Evolutionary conservation across 2,329 filamentous ascomycete genomes (phyloP).

Genomic region (Colletotrichum sp.): DNA sequence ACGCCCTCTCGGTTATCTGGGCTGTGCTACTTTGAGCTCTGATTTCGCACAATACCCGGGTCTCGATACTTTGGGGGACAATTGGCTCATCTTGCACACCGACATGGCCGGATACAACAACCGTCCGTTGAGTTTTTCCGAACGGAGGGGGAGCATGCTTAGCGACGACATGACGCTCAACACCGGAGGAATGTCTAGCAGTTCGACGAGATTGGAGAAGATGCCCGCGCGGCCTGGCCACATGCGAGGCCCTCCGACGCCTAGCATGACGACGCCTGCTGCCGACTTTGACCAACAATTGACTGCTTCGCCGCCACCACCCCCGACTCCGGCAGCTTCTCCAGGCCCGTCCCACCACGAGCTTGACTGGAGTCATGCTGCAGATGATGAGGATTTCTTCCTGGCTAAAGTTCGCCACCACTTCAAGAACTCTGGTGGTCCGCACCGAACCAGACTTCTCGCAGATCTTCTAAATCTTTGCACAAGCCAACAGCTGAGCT

Average conservation of each 20-base stretch:
- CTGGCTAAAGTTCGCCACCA: slow-evolving; percentile 79
- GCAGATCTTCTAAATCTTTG: slow-evolving; percentile 92
- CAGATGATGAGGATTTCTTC: slow-evolving; percentile 83
- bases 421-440: slow-evolving; percentile 78
- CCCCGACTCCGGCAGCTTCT: slow-evolving; percentile 69
- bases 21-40: not conserved
- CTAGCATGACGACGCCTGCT: slow-evolving; percentile 69
- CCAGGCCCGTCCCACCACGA: slow-evolving; percentile 66
- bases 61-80: not conserved
- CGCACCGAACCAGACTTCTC: slow-evolving; percentile 80
- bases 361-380: slow-evolving; percentile 77
- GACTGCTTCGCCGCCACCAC: slow-evolving; percentile 66
- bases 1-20: not conserved
- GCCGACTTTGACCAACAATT: slow-evolving; percentile 67
- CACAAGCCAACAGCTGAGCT: slow-evolving; percentile 93
- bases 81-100: not conserved
- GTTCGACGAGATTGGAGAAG: slow-evolving; percentile 56
- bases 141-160: slow-evolving; percentile 63
- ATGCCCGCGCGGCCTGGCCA: slow-evolving; percentile 51
- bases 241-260: slow-evolving; percentile 65
- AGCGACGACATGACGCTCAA: slow-evolving; percentile 63
- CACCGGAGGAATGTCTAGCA: slow-evolving; percentile 48
- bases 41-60: not conserved
- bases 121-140: slow-evolving; percentile 63
- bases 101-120: slow-evolving; percentile 48